Evolutionary conservation across 257 asterid species (phyloP), one percentile per base, ranked within the genome.

Genomic region (Rauvolfia tetraphylla): DNA sequence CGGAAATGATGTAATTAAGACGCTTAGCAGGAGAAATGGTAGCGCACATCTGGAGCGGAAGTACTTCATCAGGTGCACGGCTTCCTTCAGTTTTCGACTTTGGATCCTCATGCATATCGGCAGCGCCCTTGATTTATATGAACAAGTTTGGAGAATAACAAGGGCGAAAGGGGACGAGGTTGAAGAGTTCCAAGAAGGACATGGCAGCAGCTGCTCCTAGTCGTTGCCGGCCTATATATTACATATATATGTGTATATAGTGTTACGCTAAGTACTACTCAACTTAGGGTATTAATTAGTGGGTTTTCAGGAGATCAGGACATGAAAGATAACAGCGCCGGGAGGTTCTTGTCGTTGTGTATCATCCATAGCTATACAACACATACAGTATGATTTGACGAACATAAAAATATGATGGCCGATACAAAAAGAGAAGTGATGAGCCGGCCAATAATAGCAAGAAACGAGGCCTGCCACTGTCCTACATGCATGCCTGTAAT

Each of bases 141-240:
- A 67, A 10, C 51, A 54, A 44, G 6, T 33, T 72, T 6, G 74
- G 78, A 76, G 80, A 86, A 82, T 82, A 78, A 72, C 39, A 72
- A 46, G n/a, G 25, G 61, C 72, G 49, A 58, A 74, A 57, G 58
- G 77, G 75, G 87, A 86, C 88, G 69, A 39, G 66, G 77, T 56
- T 74, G 80, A 74, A 59, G 76, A 38, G 39, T 69, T 29, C 71
- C n/a, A 54, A 57, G 79, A 49, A 48, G 76, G 51, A 71, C 73
- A 79, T 57, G 34, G 23, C 7, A 48, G 68, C 23, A 25, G 53
- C 74, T 15, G 61, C 34, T 36, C 61, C 71, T 73, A 3, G 3
- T 41, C 8, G 44, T 8, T 82, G 90, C 90, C 89, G 84, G 83
- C 85, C 63, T 25, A 29, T 33, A 53, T 20, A 18, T 53, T 53